Evolutionary conservation across 495 filamentous ascomycete species (phyloP).

Genomic region (Daldinia grandis): DNA sequence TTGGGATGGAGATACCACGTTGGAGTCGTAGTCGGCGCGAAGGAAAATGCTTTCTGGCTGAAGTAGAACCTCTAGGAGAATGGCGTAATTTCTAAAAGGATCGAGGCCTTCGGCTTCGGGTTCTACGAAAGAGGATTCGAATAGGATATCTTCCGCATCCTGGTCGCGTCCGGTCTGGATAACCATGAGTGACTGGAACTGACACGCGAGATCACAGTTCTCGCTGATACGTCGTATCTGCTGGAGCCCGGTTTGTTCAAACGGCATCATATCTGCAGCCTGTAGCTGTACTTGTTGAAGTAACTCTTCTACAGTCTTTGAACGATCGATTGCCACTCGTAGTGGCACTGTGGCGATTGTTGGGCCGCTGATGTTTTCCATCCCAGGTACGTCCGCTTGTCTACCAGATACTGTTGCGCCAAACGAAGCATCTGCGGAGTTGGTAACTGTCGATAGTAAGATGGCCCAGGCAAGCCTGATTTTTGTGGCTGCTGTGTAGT

Average conservation of each 20-base stretch:
- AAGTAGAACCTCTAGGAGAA: background rate
- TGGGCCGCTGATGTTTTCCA: background rate
- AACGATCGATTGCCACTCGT: background rate
- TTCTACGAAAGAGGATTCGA: background rate
- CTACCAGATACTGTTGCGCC: background rate
- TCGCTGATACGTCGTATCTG: background rate
- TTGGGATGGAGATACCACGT: background rate
- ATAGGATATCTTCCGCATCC: background rate
- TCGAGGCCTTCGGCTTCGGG: background rate
- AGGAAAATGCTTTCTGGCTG: background rate
- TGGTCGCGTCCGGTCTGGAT: background rate
- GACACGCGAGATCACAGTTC: background rate
- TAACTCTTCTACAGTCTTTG: background rate
- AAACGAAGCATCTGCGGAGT: background rate
- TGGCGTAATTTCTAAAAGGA: background rate
- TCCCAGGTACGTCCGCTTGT: background rate
- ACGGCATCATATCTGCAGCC: background rate
- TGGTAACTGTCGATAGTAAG: background rate
- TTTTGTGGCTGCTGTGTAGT: background rate
- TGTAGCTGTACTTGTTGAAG: background rate
- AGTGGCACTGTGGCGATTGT: background rate
- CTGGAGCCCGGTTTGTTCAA: background rate
- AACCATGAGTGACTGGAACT: background rate
- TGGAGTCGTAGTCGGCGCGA: background rate
- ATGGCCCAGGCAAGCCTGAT: background rate